Conservation (phyloP, 768 basidiomycete species). For the Gymnopilus dilepis region DNA sequence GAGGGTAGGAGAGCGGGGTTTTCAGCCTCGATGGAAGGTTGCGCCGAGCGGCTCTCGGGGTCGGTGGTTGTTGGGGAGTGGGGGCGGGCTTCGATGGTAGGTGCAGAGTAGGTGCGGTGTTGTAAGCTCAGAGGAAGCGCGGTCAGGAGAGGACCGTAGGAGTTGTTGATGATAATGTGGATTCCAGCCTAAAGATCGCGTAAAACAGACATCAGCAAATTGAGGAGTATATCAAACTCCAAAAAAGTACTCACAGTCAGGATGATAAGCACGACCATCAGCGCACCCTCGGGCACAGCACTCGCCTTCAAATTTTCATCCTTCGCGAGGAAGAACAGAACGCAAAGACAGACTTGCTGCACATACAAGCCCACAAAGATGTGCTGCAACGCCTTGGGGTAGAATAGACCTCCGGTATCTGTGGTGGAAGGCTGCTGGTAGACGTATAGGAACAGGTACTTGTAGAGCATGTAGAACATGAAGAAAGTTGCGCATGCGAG, state of each 20-base stretch:
- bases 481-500: constrained; percentile 84
- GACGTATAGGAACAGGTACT: constrained; percentile 85
- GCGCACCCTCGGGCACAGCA: constrained; percentile 73
- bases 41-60: neutral
- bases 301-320: constrained; percentile 56
- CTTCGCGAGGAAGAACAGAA: constrained; percentile 88
- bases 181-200: constrained; percentile 62
- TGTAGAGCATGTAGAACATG: constrained; percentile 82
- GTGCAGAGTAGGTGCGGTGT: constrained; percentile 59
- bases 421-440: constrained; percentile 68
- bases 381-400: constrained; percentile 93
- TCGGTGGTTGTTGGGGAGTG: neutral
- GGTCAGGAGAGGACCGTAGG: constrained; percentile 78
- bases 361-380: constrained; percentile 94
- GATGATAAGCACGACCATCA: constrained; percentile 86
- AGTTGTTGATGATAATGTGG: constrained; percentile 75
- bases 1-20: neutral
- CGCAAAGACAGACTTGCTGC: constrained; percentile 82
- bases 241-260: constrained; percentile 65
- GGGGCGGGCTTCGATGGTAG: constrained; percentile 21
- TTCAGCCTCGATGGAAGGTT: constrained; percentile 7
- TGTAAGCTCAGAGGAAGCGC: constrained; percentile 81
- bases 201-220: too few relatives aligned
- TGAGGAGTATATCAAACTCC: neutral
- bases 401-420: constrained; percentile 94